These are phyloP conservation scores for Hysterangium stoloniferum DNA, from an alignment of 768 basidiomycete species.

Conservation along the genomic window DNA sequence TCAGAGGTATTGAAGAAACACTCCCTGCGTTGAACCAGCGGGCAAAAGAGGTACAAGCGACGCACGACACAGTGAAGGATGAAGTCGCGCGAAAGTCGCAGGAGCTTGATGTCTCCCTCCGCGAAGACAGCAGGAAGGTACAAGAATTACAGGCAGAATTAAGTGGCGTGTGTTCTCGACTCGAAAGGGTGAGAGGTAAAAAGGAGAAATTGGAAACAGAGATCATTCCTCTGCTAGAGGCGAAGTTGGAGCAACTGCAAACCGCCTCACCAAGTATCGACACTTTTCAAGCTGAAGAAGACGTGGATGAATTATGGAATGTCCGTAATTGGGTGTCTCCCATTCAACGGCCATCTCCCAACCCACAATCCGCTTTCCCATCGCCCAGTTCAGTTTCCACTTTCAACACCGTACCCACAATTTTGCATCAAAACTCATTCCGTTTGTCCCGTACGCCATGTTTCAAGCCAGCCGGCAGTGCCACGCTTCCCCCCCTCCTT, in stretches of 20 bases:
- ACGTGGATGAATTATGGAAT: constrained; percentile 2
- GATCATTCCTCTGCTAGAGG: constrained; percentile 59
- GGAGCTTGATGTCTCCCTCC: constrained; percentile 42
- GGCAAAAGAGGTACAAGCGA: constrained; percentile 36
- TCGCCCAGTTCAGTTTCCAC: not conserved
- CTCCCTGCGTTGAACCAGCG: constrained; percentile 36
- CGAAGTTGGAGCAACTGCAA: constrained; percentile 39
- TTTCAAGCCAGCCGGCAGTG: not conserved
- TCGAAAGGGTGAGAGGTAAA: constrained; percentile 61
- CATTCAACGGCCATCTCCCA: constrained; percentile 8
- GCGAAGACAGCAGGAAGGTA: constrained; percentile 42
- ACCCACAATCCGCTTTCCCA: constrained; percentile 3
- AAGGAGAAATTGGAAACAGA: constrained; percentile 56
- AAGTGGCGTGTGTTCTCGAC: constrained; percentile 42
- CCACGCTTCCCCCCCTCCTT: not conserved
- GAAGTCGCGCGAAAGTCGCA: constrained; percentile 22
- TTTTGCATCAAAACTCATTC: not conserved
- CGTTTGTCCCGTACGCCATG: not conserved
- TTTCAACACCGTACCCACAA: not conserved
- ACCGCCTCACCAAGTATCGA: not conserved
- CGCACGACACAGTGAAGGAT: constrained; percentile 27
- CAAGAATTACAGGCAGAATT: constrained; percentile 56
- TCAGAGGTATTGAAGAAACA: constrained; percentile 33
- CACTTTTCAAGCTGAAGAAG: not conserved
- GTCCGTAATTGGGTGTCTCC: constrained; percentile 9